Evolutionary conservation across 768 basidiomycete species (phyloP), one percentile per base, ranked within the genome.

Genomic region (Lentinula boryana): DNA sequence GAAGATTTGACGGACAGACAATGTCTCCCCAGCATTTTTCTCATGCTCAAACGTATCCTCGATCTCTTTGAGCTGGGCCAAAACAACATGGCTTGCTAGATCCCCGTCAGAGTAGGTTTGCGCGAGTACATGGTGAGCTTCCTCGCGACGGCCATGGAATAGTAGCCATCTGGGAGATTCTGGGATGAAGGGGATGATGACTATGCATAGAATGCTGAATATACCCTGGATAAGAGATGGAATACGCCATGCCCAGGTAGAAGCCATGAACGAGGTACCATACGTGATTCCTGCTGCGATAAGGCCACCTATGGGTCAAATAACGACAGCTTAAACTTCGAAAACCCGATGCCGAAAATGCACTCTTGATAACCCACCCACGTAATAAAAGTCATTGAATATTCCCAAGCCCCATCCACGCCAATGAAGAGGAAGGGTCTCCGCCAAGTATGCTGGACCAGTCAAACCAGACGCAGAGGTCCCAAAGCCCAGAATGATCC

Each of bases 141-240:
- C 72, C 9, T 72, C 71, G 3, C 57, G 60, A 9, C 70, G 63
- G 7, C 68, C 72, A 55, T 70, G 70, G 53, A 67, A 70, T 38
- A 71, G 67, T 32, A 75, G 64, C 77, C 77, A 78, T 1, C 77
- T 66, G 0, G 77, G 77, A 16, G 75, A 76, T 58, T 77, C 77
- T 0, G 77, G 77, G 13, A 72, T 66, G 63, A 72, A 73, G 10
- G 68, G 69, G 6, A 73, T 66, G 27, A 71, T 67, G 2, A 70
- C n/a, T 36, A 72, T 69, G 61, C 69, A 70, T 38, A 71, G 54
- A 46, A 74, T 62, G 62, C 69, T 70, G 58, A 69, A 69, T 6
- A 69, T 53, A n/a, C 73, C 73, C 61, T 71, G 71, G 38, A 74
- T 61, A 0, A 68, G 64, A 6, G 71, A 72, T 0, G 72, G 72